phyloP scores from a whole-genome alignment of 2,329 filamentous ascomycete genomes.

The Pseudopyricularia javanii region DNA sequence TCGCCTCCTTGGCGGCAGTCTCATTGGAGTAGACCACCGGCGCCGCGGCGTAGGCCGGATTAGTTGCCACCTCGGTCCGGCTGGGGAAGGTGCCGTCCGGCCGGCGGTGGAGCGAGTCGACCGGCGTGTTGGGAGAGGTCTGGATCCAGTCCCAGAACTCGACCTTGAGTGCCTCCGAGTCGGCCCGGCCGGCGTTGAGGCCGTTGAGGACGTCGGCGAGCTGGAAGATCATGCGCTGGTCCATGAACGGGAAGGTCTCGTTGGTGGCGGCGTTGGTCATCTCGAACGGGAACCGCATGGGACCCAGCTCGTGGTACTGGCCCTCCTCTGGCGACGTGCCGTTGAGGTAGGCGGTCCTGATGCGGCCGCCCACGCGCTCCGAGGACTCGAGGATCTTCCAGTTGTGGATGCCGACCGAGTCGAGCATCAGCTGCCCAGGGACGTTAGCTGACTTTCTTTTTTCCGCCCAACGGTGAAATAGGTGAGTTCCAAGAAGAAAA shows the following conservation, averaged over 20 bases:
- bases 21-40: neutral
- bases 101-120: conserved; percentile 8
- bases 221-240: conserved; percentile 29
- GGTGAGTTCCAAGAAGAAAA: too few species aligned
- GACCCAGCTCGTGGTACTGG: conserved; percentile 25
- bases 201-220: conserved; percentile 25
- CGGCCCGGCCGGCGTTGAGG: conserved; percentile 16
- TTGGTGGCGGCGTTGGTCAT: conserved; percentile 26
- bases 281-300: conserved; percentile 28
- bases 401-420: conserved; percentile 28
- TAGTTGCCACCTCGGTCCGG: conserved; percentile 28
- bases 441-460: too few species aligned
- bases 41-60: conserved; percentile 23
- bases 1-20: conserved; percentile 3
- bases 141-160: conserved; percentile 29
- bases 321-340: conserved; percentile 13
- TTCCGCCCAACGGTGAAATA: too few species aligned
- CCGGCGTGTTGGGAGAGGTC: conserved; percentile 18
- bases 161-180: conserved; percentile 17
- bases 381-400: conserved; percentile 31
- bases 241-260: conserved; percentile 25
- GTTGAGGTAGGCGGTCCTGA: conserved; percentile 28
- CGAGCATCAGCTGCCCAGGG: conserved; percentile 20
- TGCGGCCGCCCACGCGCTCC: conserved; percentile 25
- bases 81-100: conserved; percentile 39